Evolutionary conservation across 495 filamentous ascomycete species (phyloP), one percentile per base, ranked within the genome.

Genomic region (Cairneyella variabilis): DNA sequence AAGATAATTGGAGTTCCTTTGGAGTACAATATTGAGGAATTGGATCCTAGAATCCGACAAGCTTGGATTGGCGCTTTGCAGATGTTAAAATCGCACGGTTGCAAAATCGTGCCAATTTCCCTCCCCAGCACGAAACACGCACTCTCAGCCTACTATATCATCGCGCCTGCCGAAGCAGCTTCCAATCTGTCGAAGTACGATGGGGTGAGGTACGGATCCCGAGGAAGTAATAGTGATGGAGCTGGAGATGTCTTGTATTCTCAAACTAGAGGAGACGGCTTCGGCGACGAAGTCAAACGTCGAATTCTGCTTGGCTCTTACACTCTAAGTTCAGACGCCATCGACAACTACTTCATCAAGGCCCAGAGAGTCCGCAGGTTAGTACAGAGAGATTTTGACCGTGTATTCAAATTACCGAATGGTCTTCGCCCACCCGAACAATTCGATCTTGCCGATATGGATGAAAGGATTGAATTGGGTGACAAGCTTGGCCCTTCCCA

Each of bases 121-220:
- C 74, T 97, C 2, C 91, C 93, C 12, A 77, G 83, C 4, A 99
- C 93, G 9, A 82, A 80, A 48, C 83, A 86, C 52, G 95, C 93
- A 1, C 75, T 99, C 9, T 86, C 90, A 3, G 86, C 93, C 27
- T 99, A 99, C 67, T 99, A 99, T 64, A 76, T 97, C 41, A 83
- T 99, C 56, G 93, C 93, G 6, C 89, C 95, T 0, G 90, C 93
- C 11, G 93, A 99, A 71, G 95, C 95, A 12, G 90, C 88, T 11
- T 97, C 92, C 16, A 99, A 99, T 55, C 80, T 99, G n/a, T 87
- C 93, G 43, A 96, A 93, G 69, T 99, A 96, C 65, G 93, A 99
- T 61, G 93, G 95, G 7, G 79, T 97, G 10, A 85, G 93, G 14
- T 99, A 96, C 66, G 93, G 93, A 74, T 39, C 34, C n/a, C 56